Evolutionary conservation across 2,329 filamentous ascomycete genomes (phyloP).

Genomic region (Claviceps monticola): DNA sequence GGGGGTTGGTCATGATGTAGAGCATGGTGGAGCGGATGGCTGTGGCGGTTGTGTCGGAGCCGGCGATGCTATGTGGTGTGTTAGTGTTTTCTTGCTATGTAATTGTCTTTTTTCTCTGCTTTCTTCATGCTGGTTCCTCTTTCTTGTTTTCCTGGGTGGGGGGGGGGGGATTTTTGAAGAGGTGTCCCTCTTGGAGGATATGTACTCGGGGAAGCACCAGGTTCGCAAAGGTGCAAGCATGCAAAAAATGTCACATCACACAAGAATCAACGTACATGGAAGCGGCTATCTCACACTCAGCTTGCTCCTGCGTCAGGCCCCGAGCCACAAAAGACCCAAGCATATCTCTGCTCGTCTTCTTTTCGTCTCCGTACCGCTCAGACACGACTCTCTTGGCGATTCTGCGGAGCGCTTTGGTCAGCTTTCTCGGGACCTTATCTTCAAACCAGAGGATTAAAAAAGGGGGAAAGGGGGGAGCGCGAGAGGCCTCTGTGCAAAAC

Average conservation of each 20-base stretch:
- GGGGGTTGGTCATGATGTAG: slow-evolving; percentile 34
- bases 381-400: slow-evolving; percentile 31
- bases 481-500: slow-evolving; percentile 1
- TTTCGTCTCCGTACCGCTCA: slow-evolving; percentile 29
- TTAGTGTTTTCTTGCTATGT: neutral
- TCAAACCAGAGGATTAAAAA: neutral
- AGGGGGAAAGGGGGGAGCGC: neutral
- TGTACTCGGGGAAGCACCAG: no score
- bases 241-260: no score
- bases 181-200: no score
- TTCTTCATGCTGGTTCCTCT: neutral
- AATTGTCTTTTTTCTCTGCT: neutral
- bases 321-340: slow-evolving; percentile 29
- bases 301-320: slow-evolving; percentile 23
- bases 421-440: no score
- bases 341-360: slow-evolving; percentile 35
- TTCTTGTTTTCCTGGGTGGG: neutral
- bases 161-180: no score
- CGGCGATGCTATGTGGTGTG: slow-evolving; percentile 15
- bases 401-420: neutral
- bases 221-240: no score
- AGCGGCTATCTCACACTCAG: slow-evolving; percentile 30
- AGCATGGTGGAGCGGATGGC: slow-evolving; percentile 38
- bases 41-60: slow-evolving; percentile 43
- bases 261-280: slow-evolving; percentile 16